Conservation (phyloP, 192 early-diverging fungal species). For the Chytriomyces sp. region DNA sequence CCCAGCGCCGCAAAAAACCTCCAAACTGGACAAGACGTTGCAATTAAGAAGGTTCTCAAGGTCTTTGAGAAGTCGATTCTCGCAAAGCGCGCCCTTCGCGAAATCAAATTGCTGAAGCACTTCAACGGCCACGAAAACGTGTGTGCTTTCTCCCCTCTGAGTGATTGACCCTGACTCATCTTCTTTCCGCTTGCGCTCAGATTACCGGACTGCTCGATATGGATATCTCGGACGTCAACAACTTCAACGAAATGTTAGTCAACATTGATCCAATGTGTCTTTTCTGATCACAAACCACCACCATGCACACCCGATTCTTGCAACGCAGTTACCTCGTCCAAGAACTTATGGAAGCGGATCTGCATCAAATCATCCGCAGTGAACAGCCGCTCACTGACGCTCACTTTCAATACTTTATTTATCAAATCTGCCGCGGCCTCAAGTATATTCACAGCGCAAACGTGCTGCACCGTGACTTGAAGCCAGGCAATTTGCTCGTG, state of each 20-base stretch:
- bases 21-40: constrained; percentile 54
- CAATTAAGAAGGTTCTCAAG: constrained; percentile 73
- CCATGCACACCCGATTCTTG: not conserved
- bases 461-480: constrained; percentile 96
- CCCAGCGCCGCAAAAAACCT: constrained; percentile 49
- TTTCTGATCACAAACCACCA: not conserved
- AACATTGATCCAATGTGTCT: too few relatives aligned
- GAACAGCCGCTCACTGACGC: constrained; percentile 91
- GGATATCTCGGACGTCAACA: constrained; percentile 77
- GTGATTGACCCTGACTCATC: not conserved
- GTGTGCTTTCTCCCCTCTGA: constrained; percentile 11
- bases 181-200: constrained; percentile 51
- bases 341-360: constrained; percentile 99
- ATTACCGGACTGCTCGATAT: constrained; percentile 92
- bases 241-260: constrained; percentile 87
- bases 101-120: constrained; percentile 73
- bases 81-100: constrained; percentile 73
- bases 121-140: constrained; percentile 80
- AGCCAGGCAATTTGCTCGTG: constrained; percentile 74
- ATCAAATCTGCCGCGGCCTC: constrained; percentile 93
- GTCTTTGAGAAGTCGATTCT: constrained; percentile 72
- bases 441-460: constrained; percentile 99
- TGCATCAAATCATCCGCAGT: constrained; percentile 95
- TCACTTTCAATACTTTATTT: constrained; percentile 99
- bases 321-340: constrained; percentile 80